A percentile compares a stretch with the other conserved stretches of the same genome.
Conservation (phyloP, 768 basidiomycete genomes). For the Pisolithus marmoratus region DNA sequence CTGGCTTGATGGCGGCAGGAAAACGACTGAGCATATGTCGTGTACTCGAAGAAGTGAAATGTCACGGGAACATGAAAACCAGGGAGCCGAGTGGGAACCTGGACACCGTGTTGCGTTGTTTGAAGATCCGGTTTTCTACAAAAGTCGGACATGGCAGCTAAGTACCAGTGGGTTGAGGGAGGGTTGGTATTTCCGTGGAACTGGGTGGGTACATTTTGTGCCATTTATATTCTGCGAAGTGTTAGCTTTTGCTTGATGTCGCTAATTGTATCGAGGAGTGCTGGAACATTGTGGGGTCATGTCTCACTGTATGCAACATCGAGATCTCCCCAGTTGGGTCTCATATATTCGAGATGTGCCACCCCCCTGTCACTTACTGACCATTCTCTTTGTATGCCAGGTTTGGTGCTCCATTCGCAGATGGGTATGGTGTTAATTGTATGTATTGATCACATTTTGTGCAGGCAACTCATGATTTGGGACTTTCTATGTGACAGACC, state of each 20-base stretch:
- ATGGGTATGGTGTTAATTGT: conserved; percentile 97
- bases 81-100: not conserved
- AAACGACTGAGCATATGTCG: conserved; percentile 1
- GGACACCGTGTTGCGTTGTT: conserved; percentile 42
- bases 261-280: too few species aligned
- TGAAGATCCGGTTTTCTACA: conserved; percentile 68
- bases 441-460: conserved; percentile 27
- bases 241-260: too few species aligned
- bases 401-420: conserved; percentile 74
- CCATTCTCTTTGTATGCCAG: conserved; percentile 23
- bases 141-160: conserved; percentile 79
- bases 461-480: not conserved
- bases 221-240: too few species aligned
- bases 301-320: not conserved
- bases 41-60: not conserved
- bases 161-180: conserved; percentile 88
- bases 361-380: not conserved
- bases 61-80: not conserved
- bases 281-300: too few species aligned
- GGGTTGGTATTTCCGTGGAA: conserved; percentile 81
- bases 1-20: conserved; percentile 17
- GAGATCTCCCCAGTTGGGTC: too few species aligned
- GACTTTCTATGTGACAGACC: conserved; percentile 44
- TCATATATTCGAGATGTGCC: too few species aligned
- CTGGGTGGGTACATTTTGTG: conserved; percentile 47